Base-by-base conservation (phyloP, 2,329 filamentous ascomycete species). In the Cercospora nicotianae region DNA sequence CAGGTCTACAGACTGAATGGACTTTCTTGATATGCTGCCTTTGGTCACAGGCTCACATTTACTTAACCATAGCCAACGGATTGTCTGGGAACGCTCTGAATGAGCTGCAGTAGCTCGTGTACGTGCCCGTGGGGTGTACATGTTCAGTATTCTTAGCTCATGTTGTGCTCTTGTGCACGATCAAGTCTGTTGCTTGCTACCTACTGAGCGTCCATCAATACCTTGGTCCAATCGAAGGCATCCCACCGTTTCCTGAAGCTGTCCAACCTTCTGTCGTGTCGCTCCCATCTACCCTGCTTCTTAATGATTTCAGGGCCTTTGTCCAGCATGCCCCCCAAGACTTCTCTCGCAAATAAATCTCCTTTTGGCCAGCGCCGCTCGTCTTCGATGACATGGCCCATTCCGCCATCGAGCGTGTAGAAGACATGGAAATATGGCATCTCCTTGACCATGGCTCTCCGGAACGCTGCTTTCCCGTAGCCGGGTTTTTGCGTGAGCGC, bases 341-440 rank as follows among this genome's bases (percentile, higher is more conserved):
- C 87, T 81, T 98, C 95, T 64, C 95, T 84, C 2, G 95, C 95
- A 78, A 99, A 99, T 18, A 97, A 79, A 79, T 99, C 95, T 0
- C 94, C 94, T 74, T 86, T 87, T 0, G 96, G 96, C 95, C 95
- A 99, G 61, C 89, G 84, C 60, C 88, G 86, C 30, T 89, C 83
- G 74, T 99, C 92, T 80, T 99, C 95, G 0, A 99, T 91, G 8
- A 99, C 84, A 78, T 99, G 95, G 0, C 93, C 95, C 72, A 99
- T 81, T 0, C 95, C 95, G 2, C 95, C 95, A 77, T 99, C 94
- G 0, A 99, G 83, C 63, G 89, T 87, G 77, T 98, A 98, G 94
- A 94, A 99, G 20, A 90, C 94, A 79, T 99, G 95, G 76, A 99
- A 99, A 79, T 99, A 99, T 0, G 96, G 94, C 91, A 96, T 94